A percentile compares a stretch with the other conserved stretches of the same genome.
phyloP scores from a whole-genome alignment of 768 basidiomycete species.

The Collybiopsis confluens region DNA sequence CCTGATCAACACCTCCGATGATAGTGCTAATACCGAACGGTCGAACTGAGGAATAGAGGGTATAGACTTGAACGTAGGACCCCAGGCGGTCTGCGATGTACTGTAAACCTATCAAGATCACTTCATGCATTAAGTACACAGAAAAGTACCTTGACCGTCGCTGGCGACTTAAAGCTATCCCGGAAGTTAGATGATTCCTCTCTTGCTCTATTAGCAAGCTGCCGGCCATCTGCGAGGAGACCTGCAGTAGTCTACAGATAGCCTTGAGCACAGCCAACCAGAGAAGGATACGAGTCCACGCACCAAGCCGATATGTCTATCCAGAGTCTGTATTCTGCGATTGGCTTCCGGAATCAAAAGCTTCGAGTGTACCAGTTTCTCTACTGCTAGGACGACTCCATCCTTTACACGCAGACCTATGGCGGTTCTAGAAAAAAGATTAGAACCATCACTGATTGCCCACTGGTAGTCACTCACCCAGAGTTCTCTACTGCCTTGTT shows the following conservation, averaged over 20 bases:
- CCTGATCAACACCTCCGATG: slow-evolving; percentile 83
- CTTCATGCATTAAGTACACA: background rate
- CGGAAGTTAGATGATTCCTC: slow-evolving; percentile 78
- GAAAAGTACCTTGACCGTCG: slow-evolving; percentile 70
- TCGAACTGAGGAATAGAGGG: slow-evolving; percentile 95
- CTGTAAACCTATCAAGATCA: slow-evolving; percentile 16
- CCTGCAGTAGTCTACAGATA: slow-evolving; percentile 80
- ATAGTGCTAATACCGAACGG: slow-evolving; percentile 96
- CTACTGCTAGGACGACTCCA: slow-evolving; percentile 93
- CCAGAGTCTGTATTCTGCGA: slow-evolving; percentile 88
- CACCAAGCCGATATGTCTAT: slow-evolving; percentile 92
- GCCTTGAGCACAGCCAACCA: slow-evolving; percentile 2
- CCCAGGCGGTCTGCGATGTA: slow-evolving; percentile 68
- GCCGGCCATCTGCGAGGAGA: slow-evolving; percentile 88
- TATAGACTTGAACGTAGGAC: slow-evolving; percentile 92
- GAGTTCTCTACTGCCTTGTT: slow-evolving; percentile 99
- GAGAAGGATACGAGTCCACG: slow-evolving; percentile 12
- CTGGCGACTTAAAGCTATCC: slow-evolving; percentile 65
- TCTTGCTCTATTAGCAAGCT: slow-evolving; percentile 77
- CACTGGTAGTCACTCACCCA: slow-evolving; percentile 49
- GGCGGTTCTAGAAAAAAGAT: slow-evolving; percentile 62
- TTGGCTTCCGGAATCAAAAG: slow-evolving; percentile 91
- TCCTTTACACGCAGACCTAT: slow-evolving; percentile 94
- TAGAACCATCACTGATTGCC: background rate
- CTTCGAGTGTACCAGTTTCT: slow-evolving; percentile 95